Evolutionary conservation across 192 early-diverging fungal genomes (phyloP), one percentile per base, ranked within the genome.

Genomic region (Coemansia sp.): DNA sequence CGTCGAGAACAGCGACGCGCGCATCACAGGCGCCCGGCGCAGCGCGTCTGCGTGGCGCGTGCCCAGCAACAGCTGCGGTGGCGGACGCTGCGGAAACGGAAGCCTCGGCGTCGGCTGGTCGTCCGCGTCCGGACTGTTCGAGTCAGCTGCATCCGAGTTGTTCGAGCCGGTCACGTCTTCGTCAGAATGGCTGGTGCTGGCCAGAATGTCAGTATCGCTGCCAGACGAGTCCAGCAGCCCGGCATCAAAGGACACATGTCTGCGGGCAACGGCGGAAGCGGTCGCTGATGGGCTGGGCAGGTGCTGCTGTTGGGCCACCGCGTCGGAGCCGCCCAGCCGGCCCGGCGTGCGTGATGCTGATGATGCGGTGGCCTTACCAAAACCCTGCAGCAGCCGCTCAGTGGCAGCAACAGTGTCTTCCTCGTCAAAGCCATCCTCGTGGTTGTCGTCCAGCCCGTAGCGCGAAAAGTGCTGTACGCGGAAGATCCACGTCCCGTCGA

Each of bases 401-500:
- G 28, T 28, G 64, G 21, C 56, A 12, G 19, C 64, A 12, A 63
- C 53, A 23, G 55, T 65, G 4, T 63, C 78, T 7, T 71, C 73
- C 14, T 72, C 74, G 7, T 65, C 74, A 8, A 87, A 84, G 8
- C 87, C 88, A 19, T 85, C 78, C 21, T 85, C 85, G 22, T 87
- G 83, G 23, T 87, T 87, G 48, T 89, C 87, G 41, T 84, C 83
- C 58, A 96, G 68, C 9, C 92, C 93, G 67, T 96, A 96, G 50
- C 82, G 76, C 62, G 86, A 90, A 76, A 91, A 91, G 65, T 94
- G 90, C 60, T 94, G 83, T 7, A 99, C 97, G 16, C 83, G 68
- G 78, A 99, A 99, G n/a, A 77, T 87, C 97, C 97, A 99, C 0
- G 83, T 84, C 21, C 95, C 94, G 16, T 87, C 86, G 9, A 82